Evolutionary conservation across 495 filamentous ascomycete genomes (phyloP), one percentile per base, ranked within the genome.

Genomic region (Apiosordaria backusii): DNA sequence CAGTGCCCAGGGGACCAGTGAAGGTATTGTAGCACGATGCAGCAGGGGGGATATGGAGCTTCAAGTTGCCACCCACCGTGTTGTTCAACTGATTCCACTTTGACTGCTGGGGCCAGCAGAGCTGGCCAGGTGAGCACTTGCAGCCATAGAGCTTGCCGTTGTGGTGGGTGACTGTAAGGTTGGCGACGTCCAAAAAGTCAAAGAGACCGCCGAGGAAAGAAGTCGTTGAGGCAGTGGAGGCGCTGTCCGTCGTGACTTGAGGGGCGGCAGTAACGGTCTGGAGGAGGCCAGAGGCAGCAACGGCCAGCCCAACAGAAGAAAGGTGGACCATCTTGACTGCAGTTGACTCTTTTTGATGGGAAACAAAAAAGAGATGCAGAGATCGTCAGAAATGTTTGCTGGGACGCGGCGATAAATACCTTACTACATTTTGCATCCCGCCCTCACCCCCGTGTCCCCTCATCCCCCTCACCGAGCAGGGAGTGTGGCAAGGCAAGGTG

Each of bases 71-170:
- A 25, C 67, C 66, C 45, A 82, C 74, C 0, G 77, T 78, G 19
- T 61, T 60, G 68, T 82, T 82, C 53, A 82, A 58, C 10, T 19
- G 13, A 0, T 70, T 61, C 79, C 79, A 82, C 23, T 74, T 60
- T 19, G 16, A 21, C 4, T 45, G 18, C 16, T 61, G 69, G 13
- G 80, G 80, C 80, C 80, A 82, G 70, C 80, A 82, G 1, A 62
- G 54, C 53, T 82, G 75, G 22, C 73, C 79, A 3, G 71, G 57
- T 58, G 75, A 75, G 61, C 79, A 82, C 68, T 82, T 82, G 70
- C 79, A 82, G 4, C 77, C 77, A 62, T 76, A 78, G 16, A 68
- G 62, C 55, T 62, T 61, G 1, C 76, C 76, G 9, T 75, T 68
- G 4, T 59, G 23, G 22, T 26, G 59, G 16, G 50, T 24, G 18